Conservation (phyloP, 2,329 filamentous ascomycete species). For the Fusarium sp. region DNA sequence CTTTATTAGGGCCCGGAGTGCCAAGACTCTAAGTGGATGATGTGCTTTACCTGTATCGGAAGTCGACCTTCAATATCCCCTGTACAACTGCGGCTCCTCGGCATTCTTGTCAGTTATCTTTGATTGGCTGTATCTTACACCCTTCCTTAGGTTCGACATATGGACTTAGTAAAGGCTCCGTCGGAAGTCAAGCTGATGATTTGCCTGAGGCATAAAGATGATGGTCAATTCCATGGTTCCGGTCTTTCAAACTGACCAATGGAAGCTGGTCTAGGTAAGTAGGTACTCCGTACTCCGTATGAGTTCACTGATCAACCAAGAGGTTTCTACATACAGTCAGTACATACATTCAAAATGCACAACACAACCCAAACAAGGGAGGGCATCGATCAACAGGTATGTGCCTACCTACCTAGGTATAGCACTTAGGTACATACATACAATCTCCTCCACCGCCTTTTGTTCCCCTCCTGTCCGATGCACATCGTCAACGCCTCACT, state of each 20-base stretch:
- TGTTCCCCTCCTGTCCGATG: slow-evolving; percentile 3
- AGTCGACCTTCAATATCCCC: slow-evolving; percentile 30
- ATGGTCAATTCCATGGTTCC: not conserved
- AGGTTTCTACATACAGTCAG: not conserved
- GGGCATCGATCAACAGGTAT: slow-evolving; percentile 9
- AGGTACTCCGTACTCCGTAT: not conserved
- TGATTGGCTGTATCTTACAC: slow-evolving; percentile 21
- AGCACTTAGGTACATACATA: not conserved
- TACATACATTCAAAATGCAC: too few species aligned
- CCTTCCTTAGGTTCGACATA: slow-evolving; percentile 16
- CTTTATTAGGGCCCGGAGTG: not conserved
- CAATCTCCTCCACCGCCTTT: slow-evolving; percentile 33
- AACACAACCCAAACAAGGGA: not conserved
- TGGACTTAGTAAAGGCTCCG: not conserved
- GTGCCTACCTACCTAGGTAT: not conserved
- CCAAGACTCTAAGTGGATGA: slow-evolving; percentile 25
- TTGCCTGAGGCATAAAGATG: slow-evolving; percentile 24
- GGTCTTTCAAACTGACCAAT: slow-evolving; percentile 8
- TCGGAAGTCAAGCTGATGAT: not conserved
- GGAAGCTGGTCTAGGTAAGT: not conserved
- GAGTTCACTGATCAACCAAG: slow-evolving; percentile 10
- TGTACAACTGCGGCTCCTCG: slow-evolving; percentile 30
- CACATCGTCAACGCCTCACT: slow-evolving; percentile 28
- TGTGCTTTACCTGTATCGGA: slow-evolving; percentile 35
- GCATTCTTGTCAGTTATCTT: slow-evolving; percentile 25